Evolutionary conservation across 305 asterid species (phyloP).

Genomic region (Fraxinus paxiana): DNA sequence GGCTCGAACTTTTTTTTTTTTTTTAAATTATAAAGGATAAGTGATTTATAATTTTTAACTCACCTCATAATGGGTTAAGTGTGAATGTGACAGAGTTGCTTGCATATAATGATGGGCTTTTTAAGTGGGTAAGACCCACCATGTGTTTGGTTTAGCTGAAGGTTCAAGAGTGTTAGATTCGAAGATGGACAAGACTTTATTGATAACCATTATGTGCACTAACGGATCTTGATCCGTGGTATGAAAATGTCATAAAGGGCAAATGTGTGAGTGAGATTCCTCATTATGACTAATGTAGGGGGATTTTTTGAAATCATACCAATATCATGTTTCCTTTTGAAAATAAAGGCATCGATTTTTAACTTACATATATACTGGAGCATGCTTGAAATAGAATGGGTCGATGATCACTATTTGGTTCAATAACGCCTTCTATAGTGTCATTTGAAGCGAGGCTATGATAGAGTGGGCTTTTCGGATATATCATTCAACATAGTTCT

Average conservation of each 20-base stretch:
- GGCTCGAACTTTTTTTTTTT: neutral
- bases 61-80: neutral
- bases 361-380: too few relatives aligned
- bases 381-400: neutral
- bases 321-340: neutral
- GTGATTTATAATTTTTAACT: neutral
- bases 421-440: too few relatives aligned
- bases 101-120: neutral
- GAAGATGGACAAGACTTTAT: neutral
- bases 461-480: too few relatives aligned
- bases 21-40: neutral
- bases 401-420: neutral
- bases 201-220: neutral
- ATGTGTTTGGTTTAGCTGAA: neutral
- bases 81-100: neutral
- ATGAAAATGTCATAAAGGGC: neutral
- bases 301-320: neutral
- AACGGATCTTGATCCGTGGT: neutral
- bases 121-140: neutral
- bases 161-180: neutral
- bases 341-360: too few relatives aligned
- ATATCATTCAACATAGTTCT: too few relatives aligned
- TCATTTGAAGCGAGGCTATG: too few relatives aligned
- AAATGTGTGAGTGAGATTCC: neutral
- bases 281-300: neutral